Conservation (phyloP, 352 stramenopile genomes). For the Phytophthora hybrid region DNA sequence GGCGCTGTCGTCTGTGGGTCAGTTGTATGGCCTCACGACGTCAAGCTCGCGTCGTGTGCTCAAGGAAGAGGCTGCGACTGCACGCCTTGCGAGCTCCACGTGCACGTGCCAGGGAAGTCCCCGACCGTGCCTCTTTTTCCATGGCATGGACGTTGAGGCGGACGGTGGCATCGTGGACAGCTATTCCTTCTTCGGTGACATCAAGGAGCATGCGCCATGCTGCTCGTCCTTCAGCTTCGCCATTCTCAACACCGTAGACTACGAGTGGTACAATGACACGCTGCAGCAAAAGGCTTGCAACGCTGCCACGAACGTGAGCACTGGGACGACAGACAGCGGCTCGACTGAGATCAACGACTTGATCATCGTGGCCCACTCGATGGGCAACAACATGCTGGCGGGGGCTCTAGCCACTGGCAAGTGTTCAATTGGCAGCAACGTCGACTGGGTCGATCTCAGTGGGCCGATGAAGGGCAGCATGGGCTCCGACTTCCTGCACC, state of each 20-base stretch:
- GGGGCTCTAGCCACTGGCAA: constrained; percentile 53
- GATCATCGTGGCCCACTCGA: constrained; percentile 67
- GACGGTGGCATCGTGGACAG: constrained; percentile 46
- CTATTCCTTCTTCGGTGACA: constrained; percentile 56
- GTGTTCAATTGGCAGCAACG: constrained; percentile 49
- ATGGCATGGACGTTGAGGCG: constrained; percentile 52
- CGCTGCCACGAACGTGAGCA: constrained; percentile 43
- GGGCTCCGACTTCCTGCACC: constrained; percentile 54
- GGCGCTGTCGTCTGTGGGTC: constrained; percentile 36
- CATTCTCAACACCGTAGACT: constrained; percentile 60
- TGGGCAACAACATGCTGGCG: constrained; percentile 68
- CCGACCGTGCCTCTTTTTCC: constrained; percentile 62
- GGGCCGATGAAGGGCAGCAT: constrained; percentile 61
- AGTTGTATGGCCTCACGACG: constrained; percentile 36
- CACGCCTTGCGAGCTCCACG: constrained; percentile 37
- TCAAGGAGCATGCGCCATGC: constrained; percentile 60
- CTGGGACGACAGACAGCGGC: constrained; percentile 22
- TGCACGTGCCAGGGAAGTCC: constrained; percentile 47
- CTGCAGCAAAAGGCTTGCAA: constrained; percentile 53
- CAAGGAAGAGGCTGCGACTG: constrained; percentile 32
- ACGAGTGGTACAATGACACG: constrained; percentile 60
- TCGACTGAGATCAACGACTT: constrained; percentile 57
- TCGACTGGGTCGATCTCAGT: constrained; percentile 52
- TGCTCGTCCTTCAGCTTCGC: constrained; percentile 61
- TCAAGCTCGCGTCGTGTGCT: constrained; percentile 29